Conservation (phyloP, 352 stramenopile species). For the Phytopythium montanum region DNA sequence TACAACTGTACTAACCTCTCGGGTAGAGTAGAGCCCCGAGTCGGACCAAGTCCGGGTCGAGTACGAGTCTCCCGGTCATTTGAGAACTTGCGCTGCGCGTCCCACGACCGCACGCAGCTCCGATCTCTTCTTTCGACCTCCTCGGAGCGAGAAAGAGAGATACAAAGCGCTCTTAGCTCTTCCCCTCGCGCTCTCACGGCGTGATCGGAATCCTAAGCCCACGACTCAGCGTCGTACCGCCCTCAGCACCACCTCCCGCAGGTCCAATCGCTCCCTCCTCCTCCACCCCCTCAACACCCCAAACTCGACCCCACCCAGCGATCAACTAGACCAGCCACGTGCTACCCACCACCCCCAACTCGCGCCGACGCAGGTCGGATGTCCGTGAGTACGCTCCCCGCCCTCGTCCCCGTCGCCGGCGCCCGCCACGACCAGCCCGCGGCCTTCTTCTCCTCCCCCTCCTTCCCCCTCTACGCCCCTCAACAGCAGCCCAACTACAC, state of each 20-base stretch:
- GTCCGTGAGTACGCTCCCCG: conserved; percentile 30
- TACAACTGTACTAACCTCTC: no score
- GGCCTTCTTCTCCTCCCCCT: conserved; percentile 11
- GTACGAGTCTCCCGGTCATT: no score
- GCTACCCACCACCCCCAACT: conserved; percentile 13
- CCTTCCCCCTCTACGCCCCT: conserved; percentile 10
- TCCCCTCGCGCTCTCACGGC: conserved; percentile 8
- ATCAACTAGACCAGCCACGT: background rate
- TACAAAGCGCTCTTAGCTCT: conserved; percentile 33
- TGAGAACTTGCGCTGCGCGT: conserved; percentile 5
- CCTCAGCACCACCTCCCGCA: conserved; percentile 13
- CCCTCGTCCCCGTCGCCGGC: conserved; percentile 31
- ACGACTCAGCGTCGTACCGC: conserved; percentile 36
- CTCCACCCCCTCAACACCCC: no score
- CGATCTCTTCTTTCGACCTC: conserved; percentile 37
- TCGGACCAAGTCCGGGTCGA: no score
- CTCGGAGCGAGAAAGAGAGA: conserved; percentile 36
- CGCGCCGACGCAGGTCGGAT: conserved; percentile 17
- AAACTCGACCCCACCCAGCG: background rate
- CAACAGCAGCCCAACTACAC: conserved; percentile 21
- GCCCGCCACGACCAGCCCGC: conserved; percentile 1
- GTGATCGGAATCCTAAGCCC: conserved; percentile 34
- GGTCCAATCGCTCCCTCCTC: conserved; percentile 7
- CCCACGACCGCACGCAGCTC: conserved; percentile 5
- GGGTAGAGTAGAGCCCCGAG: no score